Evolutionary conservation across 1,284 basidiomycete genomes (phyloP).

Genomic region (Volvariella surrecta): DNA sequence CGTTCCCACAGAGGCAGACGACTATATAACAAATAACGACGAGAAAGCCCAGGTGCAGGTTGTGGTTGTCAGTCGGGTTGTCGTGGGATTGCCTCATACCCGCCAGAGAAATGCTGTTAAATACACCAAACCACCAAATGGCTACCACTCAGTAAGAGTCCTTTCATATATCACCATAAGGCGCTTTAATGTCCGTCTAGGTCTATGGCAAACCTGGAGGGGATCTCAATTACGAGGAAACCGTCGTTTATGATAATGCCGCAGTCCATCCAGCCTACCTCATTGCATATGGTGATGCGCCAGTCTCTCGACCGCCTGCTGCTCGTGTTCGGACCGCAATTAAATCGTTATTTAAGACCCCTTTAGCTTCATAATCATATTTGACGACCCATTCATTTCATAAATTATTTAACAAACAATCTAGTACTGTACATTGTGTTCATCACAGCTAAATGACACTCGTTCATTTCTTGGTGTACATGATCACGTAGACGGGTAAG

Average conservation of each 20-base stretch:
- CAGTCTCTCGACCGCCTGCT: slow-evolving; percentile 4
- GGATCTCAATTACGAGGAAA: slow-evolving; percentile 53
- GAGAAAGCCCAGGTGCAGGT: slow-evolving; percentile 31
- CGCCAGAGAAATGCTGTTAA: slow-evolving; percentile 35
- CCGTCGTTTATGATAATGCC: slow-evolving; percentile 50
- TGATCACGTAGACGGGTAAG: slow-evolving; percentile 36
- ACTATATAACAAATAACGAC: slow-evolving; percentile 37
- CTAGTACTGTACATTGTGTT: background rate
- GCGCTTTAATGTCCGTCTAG: slow-evolving; percentile 14
- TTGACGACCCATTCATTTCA: slow-evolving; percentile 6
- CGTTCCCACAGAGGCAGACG: slow-evolving; percentile 43
- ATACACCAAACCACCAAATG: slow-evolving; percentile 38
- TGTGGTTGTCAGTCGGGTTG: slow-evolving; percentile 48
- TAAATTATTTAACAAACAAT: slow-evolving; percentile 7
- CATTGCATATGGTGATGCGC: slow-evolving; percentile 35
- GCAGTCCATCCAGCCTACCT: slow-evolving; percentile 52
- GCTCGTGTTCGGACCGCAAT: slow-evolving; percentile 18
- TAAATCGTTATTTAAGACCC: slow-evolving; percentile 26
- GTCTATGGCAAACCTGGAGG: slow-evolving; percentile 43
- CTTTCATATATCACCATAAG: slow-evolving; percentile 1
- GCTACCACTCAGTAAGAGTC: slow-evolving; percentile 48
- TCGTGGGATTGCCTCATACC: slow-evolving; percentile 45
- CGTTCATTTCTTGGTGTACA: slow-evolving; percentile 26
- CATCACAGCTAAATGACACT: background rate
- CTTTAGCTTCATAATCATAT: slow-evolving; percentile 21